Conservation (phyloP, 208 protist species). For the Leishmania braziliensis region DNA sequence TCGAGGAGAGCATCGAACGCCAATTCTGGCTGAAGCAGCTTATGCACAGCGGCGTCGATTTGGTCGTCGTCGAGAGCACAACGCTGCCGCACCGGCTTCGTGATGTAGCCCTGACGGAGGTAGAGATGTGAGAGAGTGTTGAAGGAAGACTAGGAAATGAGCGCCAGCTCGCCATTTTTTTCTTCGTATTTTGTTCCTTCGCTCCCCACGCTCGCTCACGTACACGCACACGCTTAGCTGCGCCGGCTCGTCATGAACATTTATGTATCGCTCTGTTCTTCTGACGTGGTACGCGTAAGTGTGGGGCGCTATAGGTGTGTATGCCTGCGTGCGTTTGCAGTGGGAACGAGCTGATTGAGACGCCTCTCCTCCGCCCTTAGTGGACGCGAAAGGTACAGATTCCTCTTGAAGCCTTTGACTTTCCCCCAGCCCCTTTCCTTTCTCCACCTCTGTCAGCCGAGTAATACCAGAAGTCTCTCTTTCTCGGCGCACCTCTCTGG, state of each 20-base stretch:
- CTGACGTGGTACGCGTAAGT: neutral
- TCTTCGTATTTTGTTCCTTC: neutral
- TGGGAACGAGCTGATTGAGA: neutral
- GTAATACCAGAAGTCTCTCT: too few species aligned
- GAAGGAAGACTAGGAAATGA: neutral
- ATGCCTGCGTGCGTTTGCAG: neutral
- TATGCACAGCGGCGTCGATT: neutral
- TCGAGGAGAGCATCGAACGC: slow-evolving; percentile 36
- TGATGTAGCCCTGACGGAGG: neutral
- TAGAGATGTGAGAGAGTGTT: neutral
- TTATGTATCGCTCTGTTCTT: neutral
- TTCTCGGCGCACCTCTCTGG: too few species aligned
- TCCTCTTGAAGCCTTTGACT: too few species aligned
- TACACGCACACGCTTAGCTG: neutral
- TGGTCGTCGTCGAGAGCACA: neutral
- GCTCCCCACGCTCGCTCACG: neutral
- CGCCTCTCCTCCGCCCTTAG: neutral
- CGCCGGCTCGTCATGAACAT: neutral
- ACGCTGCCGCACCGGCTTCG: neutral
- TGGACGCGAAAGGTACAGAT: too few species aligned
- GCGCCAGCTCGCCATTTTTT: neutral
- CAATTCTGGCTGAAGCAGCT: neutral
- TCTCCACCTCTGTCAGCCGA: neutral
- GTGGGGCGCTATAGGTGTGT: neutral
- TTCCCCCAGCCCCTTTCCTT: neutral